Evolutionary conservation across 305 asterid genomes (phyloP), one percentile per base, ranked within the genome.

Genomic region (Fraxinus paxiana): DNA sequence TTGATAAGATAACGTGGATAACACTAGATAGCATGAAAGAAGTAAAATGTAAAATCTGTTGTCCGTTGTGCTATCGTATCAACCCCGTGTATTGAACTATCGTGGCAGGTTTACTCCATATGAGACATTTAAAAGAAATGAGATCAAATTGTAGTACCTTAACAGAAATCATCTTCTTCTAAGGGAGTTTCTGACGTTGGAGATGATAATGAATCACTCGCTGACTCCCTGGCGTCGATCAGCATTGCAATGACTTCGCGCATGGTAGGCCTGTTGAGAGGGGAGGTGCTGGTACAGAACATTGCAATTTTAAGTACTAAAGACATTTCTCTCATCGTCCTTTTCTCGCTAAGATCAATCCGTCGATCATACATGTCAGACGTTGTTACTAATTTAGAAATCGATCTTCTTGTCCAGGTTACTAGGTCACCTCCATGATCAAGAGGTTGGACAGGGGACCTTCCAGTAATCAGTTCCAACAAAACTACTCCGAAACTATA

Each of bases 401-500:
- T 81, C 13, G 92, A 85, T 83, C 89, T 87, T 75, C 96, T 91
- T 73, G 90, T 94, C 92, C 92, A 89, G 9, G 82, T 90, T 17
- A 90, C 98, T 33, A 94, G 90, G 78, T 94, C 97, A 0, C 98
- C 97, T 37, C 98, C 98, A 54, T 87, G 96, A 80, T 92, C 97
- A 0, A 92, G 86, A 2, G 97, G 97, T 69, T 94, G 97, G 72
- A 94, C 97, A 0, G 98, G 98, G 1, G 97, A 85, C 77, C 82
- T 90, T 6, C 98, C 98, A 0, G 98, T 94, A 20, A 93, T 79
- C 41, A 94, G 87, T 72, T 94, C 98, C 75, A 94, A 18, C 71
- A 94, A 79, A 78, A 94, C 98, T 3, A 94, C 98, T 9, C 98
- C 98, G 28, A 89, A 94, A 81, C 98, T 94, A n/a, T 94, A 94